Evolutionary conservation across 305 asterid species (phyloP), one percentile per base, ranked within the genome.

Genomic region (Fraxinus dipetala): DNA sequence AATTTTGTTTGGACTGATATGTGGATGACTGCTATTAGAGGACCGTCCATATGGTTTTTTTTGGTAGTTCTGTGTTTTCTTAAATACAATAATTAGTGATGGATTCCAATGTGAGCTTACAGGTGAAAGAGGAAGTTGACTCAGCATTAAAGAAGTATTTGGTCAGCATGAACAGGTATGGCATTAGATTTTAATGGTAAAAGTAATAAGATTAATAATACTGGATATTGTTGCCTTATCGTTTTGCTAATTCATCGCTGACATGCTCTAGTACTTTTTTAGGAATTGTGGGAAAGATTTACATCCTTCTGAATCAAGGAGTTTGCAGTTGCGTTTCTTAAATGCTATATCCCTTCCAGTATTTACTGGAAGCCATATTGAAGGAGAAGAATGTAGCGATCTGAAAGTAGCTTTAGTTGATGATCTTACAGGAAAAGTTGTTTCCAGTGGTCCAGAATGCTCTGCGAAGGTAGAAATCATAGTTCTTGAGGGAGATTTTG

Each of bases 401-500:
- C 40, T 94, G 75, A 91, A 89, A 89, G 87, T 96, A 59, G 83
- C 92, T 74, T 87, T 96, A 82, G 78, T 91, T 51, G 99, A 96
- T 88, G 83, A 81, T 32, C 75, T 82, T 78, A 90, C 87, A 20
- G 88, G 92, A 77, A 48, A 91, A 85, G 89, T 93, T 85, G 88
- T 96, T 82, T 86, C 91, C 26, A 43, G 31, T 81, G 94, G 94
- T 72, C 87, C 80, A 67, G 95, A 85, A 76, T 90, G 96, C 81
- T 89, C 94, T 34, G 92, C 89, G 18, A 91, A 91, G 82, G 91
- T 91, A 74, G 98, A 96, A 89, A 86, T 96, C 31, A 91, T 92
- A 35, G 99, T 84, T 82, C 97, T 96, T n/a, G 98, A 96, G 86
- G 99, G 99, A 84, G 99, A 96, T 84, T 96, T 94, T 86, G 96